Conservation (phyloP, 352 stramenopile species). For the Phytophthora pinifolia region DNA sequence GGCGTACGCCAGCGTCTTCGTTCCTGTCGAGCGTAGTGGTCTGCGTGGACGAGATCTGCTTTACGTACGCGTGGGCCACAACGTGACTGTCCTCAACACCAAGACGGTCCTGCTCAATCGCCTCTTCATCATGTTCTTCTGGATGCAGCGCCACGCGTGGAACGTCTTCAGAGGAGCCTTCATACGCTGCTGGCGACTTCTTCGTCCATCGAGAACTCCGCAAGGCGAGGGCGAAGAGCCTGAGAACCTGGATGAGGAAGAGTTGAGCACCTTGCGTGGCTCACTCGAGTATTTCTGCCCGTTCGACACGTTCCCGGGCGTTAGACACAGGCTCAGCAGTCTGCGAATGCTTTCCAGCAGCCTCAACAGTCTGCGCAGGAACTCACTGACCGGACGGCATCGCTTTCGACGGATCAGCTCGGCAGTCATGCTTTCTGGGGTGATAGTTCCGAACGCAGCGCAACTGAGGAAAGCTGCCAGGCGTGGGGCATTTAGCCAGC, state of each 20-base stretch:
- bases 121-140: conserved; percentile 46
- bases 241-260: conserved; percentile 20
- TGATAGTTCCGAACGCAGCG: background rate
- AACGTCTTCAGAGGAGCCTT: conserved; percentile 27
- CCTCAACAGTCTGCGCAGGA: conserved; percentile 1
- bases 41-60: conserved; percentile 36
- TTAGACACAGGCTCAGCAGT: conserved; percentile 1
- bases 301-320: conserved; percentile 44
- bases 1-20: conserved; percentile 28
- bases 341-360: conserved; percentile 1
- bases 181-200: conserved; percentile 1
- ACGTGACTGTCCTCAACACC: conserved; percentile 29
- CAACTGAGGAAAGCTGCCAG: conserved; percentile 7
- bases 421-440: conserved; percentile 8
- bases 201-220: background rate
- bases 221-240: conserved; percentile 1
- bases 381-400: conserved; percentile 16
- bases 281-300: conserved; percentile 47
- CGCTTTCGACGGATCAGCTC: conserved; percentile 18
- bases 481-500: conserved; percentile 19
- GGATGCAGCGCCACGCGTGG: conserved; percentile 39
- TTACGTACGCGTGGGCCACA: conserved; percentile 18
- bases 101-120: conserved; percentile 47
- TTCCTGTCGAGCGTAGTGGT: conserved; percentile 25
- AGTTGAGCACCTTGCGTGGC: conserved; percentile 43